These are phyloP conservation scores for Echria macrotheca DNA, from an alignment of 495 filamentous ascomycete species.

Conservation along the genomic window DNA sequence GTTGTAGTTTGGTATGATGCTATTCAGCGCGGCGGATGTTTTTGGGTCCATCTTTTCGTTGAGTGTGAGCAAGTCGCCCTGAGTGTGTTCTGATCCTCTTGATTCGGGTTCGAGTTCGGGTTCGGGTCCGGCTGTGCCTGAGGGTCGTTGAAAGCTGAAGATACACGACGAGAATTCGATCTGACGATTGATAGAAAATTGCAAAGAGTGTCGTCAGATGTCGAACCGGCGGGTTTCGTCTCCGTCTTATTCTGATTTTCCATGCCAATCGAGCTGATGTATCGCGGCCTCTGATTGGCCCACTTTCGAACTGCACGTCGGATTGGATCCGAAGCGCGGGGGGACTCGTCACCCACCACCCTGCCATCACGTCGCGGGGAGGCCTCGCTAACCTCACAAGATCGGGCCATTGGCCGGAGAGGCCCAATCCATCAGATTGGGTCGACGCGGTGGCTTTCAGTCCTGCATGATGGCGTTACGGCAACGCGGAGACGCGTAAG, in stretches of 20 bases:
- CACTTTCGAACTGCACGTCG: not conserved
- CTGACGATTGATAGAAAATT: not conserved
- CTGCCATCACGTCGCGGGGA: too few relatives aligned
- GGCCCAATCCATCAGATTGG: too few relatives aligned
- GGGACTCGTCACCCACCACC: not conserved
- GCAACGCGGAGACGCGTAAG: too few relatives aligned
- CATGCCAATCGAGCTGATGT: not conserved
- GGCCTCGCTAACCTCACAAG: too few relatives aligned
- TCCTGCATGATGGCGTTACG: too few relatives aligned
- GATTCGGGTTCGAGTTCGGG: not conserved
- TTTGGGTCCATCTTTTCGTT: not conserved
- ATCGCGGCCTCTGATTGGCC: not conserved
- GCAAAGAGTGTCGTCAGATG: not conserved
- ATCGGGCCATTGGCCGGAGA: too few relatives aligned
- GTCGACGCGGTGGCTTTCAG: too few relatives aligned
- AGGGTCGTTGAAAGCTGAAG: not conserved
- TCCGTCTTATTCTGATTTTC: not conserved
- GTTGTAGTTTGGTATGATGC: slow-evolving; percentile 4
- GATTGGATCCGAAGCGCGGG: not conserved
- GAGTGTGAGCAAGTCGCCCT: too few relatives aligned
- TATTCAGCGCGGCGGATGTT: not conserved
- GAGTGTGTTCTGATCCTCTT: not conserved
- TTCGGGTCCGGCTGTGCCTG: not conserved
- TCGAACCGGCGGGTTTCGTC: not conserved
- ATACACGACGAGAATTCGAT: not conserved